phyloP scores from a whole-genome alignment of 1,139 yeast species.

The Kurtzmaniella quercitrusa region DNA sequence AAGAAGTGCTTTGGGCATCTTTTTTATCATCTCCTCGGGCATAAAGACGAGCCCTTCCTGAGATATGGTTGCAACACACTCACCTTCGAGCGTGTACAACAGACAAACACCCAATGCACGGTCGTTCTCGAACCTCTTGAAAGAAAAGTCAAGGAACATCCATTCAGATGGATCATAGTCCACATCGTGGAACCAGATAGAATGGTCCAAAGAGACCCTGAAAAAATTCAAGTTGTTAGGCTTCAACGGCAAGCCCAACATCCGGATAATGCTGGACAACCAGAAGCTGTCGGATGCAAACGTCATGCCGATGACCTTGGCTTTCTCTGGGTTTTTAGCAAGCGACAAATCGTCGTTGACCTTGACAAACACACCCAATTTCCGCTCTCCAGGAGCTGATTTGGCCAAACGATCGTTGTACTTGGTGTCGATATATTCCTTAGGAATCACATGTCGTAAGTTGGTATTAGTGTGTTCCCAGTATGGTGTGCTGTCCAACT shows the following conservation, averaged over 20 bases:
- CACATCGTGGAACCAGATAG: conserved; percentile 34
- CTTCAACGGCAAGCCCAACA: conserved; percentile 24
- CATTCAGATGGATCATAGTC: conserved; percentile 36
- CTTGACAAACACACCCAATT: conserved; percentile 32
- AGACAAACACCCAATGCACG: conserved; percentile 26
- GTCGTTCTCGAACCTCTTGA: conserved; percentile 31
- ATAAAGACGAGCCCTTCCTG: conserved; percentile 38
- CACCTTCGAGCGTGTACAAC: conserved; percentile 26
- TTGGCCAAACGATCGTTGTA: conserved; percentile 12
- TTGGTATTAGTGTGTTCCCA: conserved; percentile 30
- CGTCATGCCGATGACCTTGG: conserved; percentile 18
- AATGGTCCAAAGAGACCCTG: conserved; percentile 41
- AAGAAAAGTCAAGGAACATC: conserved; percentile 36
- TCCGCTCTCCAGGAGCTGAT: conserved; percentile 21
- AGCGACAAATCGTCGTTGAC: conserved; percentile 24
- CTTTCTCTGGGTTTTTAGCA: conserved; percentile 20
- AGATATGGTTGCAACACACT: conserved; percentile 25
- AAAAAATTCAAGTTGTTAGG: conserved; percentile 18
- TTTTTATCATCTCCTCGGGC: conserved; percentile 20
- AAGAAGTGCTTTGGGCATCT: conserved; percentile 1
- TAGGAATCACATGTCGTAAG: conserved; percentile 27
- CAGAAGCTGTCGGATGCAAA: conserved; percentile 23
- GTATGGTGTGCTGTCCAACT: conserved; percentile 22
- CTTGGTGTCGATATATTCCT: conserved; percentile 20
- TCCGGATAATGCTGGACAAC: conserved; percentile 20